phyloP scores from a whole-genome alignment of 164 flowering plant species.

The Vitis rotundifolia region DNA sequence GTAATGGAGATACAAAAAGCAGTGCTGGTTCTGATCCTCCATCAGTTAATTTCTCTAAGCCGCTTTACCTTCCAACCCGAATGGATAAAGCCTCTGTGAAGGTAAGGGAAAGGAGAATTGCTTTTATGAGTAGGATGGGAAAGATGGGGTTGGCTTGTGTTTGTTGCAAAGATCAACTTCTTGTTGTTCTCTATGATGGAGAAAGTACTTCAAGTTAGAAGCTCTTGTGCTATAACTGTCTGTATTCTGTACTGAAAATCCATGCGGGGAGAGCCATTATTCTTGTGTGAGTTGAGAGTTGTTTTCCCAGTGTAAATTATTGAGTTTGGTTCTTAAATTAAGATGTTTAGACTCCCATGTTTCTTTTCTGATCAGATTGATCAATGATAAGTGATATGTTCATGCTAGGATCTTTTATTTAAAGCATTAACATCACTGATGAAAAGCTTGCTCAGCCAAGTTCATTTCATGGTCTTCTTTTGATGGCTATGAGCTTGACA shows the following conservation, averaged over 20 bases:
- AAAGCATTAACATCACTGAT: too few relatives aligned
- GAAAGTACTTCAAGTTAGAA: not conserved
- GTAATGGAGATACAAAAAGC: slow-evolving; percentile 56
- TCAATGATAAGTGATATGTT: slow-evolving; percentile 8
- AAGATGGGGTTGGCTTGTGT: not conserved
- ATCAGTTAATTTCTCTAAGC: slow-evolving; percentile 36
- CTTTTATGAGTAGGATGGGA: slow-evolving; percentile 23
- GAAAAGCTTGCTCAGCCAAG: not conserved
- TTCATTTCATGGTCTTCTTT: slow-evolving; percentile 25
- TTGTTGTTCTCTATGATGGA: slow-evolving; percentile 39
- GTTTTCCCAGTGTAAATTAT: too few relatives aligned
- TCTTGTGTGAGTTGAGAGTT: too few relatives aligned
- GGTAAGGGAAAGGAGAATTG: slow-evolving; percentile 29
- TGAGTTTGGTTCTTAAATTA: too few relatives aligned
- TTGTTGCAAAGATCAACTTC: slow-evolving; percentile 52
- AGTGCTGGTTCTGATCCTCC: slow-evolving; percentile 48
- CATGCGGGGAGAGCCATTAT: too few relatives aligned
- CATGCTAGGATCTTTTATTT: not conserved
- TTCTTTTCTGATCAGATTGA: not conserved
- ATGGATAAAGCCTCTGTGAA: slow-evolving; percentile 47
- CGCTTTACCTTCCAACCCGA: slow-evolving; percentile 32
- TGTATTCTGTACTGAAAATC: not conserved
- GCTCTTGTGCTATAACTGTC: not conserved
- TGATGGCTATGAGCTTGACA: slow-evolving; percentile 68
- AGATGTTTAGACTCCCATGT: not conserved